Base-by-base conservation (phyloP, 1,284 basidiomycete genomes). In the Athelia sp. region DNA sequence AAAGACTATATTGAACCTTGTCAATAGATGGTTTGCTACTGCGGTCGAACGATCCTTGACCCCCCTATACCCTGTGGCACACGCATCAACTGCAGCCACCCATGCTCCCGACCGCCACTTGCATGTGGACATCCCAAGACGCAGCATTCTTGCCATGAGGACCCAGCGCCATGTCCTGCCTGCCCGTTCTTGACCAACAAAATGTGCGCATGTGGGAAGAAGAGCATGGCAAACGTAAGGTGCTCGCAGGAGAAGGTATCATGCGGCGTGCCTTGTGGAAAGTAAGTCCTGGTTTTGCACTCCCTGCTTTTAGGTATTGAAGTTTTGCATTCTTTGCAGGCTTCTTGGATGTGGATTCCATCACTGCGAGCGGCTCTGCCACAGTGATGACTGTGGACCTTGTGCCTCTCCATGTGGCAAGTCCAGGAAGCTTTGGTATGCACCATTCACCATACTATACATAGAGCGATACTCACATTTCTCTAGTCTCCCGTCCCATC, bases 181-280 rank as follows among this genome's bases (percentile, higher is more conserved):
- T 98, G 94, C 60, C 81, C 84, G 0, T 84, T 84, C 63, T 70
- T 98, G 47, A 85, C 87, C 0, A 74, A 72, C 22, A 93, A 92
- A 64, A 60, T 65, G 2, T 98, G 94, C 62, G 90, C 89, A 0
- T 98, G 94, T 61, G 90, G 91, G 11, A 95, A 94, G 77, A 87
- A 85, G 59, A 69, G 68, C 31, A 74, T 93, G 1, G 72, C 67
- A 14, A 87, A 90, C 54, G 71, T 87, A 3, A 73, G 81, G 35
- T 97, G 93, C 65, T 90, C 90, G 3, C 79, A 87, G 57, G 76
- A 88, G 58, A 87, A 84, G 55, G 85, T 97, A 2, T 85, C 79
- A 0, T 98, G 93, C 63, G 93, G 93, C 3, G 77, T 73, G 35
- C 63, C 74, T 1, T 97, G 94, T 63, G 90, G 88, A 54, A 85